Evolutionary conservation across 139 green algal genomes (phyloP), one percentile per base, ranked within the genome.

Genomic region (Auxenochlorella pyrenoidosa): DNA sequence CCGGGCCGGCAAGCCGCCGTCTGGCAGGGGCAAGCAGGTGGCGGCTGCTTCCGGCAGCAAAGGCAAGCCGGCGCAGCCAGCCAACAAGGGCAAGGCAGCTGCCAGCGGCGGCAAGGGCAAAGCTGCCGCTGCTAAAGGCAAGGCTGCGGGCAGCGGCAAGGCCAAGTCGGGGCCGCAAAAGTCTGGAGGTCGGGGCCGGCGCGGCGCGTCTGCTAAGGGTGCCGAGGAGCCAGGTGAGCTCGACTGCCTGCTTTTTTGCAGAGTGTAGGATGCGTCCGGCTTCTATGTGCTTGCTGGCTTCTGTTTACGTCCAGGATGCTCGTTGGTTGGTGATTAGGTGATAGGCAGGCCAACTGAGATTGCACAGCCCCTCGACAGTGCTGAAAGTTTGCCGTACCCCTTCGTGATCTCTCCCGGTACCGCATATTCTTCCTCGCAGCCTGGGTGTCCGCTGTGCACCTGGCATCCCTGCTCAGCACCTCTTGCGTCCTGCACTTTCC

Each of bases 191-290:
- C 13, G 18, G 12, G 54, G 54, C 10, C 54, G 54, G 54, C 54
- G 54, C 41, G 80, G 80, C 68, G 32, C 2, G 21, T 21, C 38
- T 22, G 38, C 26, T 8, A 78, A 78, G 38, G 40, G 54, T 13
- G 44, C n/a, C 8, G 78, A 88, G 21, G 83, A 82, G 63, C 38
- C 36, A 84, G 79, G 79, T 84, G 36, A 8, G 77, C 21, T 83
- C n/a, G 51, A 13, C 16, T 38, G 5, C 21, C 22, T 32, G 13
- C n/a, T 5, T 38, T 43, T 66, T 63, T 13, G 54, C 47, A 54
- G 47, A 54, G 8, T 54, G 47, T 10, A 54, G 47, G 47, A 10
- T 54, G 47, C 47, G 10, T 54, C 10, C 47, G 10, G 47, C 47
- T 54, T 6, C 47, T 54, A 6, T 10, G 6, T 54, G 47, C 47